These are phyloP conservation scores for Metahyphopichia silvanorum DNA, from an alignment of 805 yeast species.

Conservation along the genomic window DNA sequence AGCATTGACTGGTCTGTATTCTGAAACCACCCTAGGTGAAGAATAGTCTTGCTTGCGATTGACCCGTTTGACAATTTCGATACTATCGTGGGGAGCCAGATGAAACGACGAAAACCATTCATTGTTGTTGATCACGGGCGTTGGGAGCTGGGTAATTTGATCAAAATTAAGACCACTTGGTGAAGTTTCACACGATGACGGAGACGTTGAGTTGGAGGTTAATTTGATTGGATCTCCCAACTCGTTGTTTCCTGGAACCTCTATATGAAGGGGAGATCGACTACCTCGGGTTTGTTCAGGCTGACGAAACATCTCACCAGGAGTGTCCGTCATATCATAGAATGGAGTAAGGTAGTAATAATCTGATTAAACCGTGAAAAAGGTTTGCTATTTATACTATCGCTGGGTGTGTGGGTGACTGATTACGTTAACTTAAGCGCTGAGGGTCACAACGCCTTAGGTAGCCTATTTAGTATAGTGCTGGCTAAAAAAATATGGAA, in stretches of 20 bases:
- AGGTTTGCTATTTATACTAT: too few species aligned
- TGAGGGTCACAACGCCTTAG: too few species aligned
- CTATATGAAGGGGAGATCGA: background rate
- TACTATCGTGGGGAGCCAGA: constrained; percentile 3
- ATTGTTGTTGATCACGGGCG: constrained; percentile 33
- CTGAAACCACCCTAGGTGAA: constrained; percentile 30
- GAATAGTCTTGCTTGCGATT: background rate
- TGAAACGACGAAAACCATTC: constrained; percentile 2
- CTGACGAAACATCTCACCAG: too few species aligned
- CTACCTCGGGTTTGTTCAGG: background rate
- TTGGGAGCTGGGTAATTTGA: constrained; percentile 42
- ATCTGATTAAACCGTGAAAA: too few species aligned
- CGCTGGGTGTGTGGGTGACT: too few species aligned
- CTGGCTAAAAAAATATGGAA: too few species aligned
- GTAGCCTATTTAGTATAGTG: too few species aligned
- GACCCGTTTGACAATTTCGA: constrained; percentile 1
- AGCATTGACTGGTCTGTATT: constrained; percentile 25
- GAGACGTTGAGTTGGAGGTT: background rate
- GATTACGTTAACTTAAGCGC: too few species aligned
- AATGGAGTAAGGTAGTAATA: too few species aligned
- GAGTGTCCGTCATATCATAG: too few species aligned
- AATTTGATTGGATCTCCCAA: constrained; percentile 1
- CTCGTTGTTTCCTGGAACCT: background rate
- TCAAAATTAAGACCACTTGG: constrained; percentile 17
- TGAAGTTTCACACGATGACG: background rate